Evolutionary conservation across 1,139 yeast species (phyloP).

Genomic region (Scheffersomyces titani): DNA sequence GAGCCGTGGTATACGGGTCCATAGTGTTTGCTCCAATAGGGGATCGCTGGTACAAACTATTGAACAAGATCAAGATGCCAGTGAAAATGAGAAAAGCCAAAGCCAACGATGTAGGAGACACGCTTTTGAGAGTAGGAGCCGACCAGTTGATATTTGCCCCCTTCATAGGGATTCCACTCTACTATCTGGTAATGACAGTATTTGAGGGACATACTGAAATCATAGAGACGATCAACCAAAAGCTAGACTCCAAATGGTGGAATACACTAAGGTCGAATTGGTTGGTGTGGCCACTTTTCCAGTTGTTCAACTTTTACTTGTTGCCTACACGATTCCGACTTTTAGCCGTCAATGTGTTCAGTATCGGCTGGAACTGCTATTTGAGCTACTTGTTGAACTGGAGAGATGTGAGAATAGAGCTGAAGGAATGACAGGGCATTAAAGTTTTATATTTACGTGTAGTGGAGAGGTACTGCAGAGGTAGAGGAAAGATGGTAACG

Average conservation of each 20-base stretch:
- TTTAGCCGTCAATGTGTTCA: conserved; percentile 66
- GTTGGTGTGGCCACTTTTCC: conserved; percentile 88
- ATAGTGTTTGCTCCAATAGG: conserved; percentile 46
- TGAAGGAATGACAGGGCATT: not conserved
- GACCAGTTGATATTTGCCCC: conserved; percentile 87
- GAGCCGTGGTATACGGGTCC: conserved; percentile 41
- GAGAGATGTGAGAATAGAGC: conserved; percentile 1
- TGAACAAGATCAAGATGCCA: conserved; percentile 22
- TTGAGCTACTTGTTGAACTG: conserved; percentile 44
- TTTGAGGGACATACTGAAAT: conserved; percentile 47
- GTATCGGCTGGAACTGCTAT: conserved; percentile 86
- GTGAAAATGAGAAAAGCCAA: not conserved
- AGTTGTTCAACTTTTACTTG: conserved; percentile 65
- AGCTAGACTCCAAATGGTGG: conserved; percentile 54
- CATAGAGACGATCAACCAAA: conserved; percentile 31
- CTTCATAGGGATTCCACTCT: conserved; percentile 62
- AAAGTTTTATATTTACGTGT: too few species aligned
- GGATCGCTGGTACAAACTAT: conserved; percentile 40
- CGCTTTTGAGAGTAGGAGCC: conserved; percentile 53
- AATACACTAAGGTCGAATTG: conserved; percentile 69
- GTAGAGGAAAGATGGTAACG: not conserved
- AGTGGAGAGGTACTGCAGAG: not conserved
- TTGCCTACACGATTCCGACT: conserved; percentile 73
- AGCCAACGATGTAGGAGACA: conserved; percentile 15
- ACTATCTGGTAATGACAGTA: conserved; percentile 65